Conservation (phyloP, 73 alveolate genomes). For the Durusdinium trenchii region DNA sequence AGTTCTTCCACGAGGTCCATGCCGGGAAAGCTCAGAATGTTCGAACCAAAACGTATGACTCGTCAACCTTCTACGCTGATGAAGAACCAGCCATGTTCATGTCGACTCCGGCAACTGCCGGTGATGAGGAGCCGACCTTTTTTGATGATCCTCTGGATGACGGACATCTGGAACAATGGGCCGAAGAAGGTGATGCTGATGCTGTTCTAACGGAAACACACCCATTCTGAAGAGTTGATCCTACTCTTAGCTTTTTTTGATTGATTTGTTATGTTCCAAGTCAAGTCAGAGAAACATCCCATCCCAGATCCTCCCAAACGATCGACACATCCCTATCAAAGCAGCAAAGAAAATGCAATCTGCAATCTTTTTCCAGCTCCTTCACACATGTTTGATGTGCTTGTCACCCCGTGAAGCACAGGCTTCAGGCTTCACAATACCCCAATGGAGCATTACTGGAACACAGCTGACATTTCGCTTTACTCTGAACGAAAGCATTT, state of each 20-base stretch:
- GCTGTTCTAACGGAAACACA: background rate
- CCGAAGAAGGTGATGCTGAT: no score
- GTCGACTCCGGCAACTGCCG: no score
- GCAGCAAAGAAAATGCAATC: background rate
- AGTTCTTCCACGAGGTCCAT: no score
- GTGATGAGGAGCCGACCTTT: no score
- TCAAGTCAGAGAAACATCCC: background rate
- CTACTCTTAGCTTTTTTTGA: background rate
- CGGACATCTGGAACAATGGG: no score
- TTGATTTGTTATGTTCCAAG: background rate
- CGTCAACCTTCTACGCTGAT: no score
- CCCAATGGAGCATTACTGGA: background rate
- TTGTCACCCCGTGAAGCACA: background rate
- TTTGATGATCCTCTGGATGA: no score
- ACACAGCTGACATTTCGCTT: background rate
- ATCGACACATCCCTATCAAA: background rate
- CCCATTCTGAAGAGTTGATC: slow-evolving; percentile 2
- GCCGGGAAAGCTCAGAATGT: no score
- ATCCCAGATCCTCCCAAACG: background rate
- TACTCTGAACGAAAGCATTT: background rate
- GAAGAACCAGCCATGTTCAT: no score
- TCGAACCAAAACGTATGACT: no score
- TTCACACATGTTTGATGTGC: background rate
- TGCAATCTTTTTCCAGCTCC: background rate
- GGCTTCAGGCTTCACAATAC: background rate